Conservation (phyloP, 164 flowering plant species). For the Magnolia changhungtana region DNA sequence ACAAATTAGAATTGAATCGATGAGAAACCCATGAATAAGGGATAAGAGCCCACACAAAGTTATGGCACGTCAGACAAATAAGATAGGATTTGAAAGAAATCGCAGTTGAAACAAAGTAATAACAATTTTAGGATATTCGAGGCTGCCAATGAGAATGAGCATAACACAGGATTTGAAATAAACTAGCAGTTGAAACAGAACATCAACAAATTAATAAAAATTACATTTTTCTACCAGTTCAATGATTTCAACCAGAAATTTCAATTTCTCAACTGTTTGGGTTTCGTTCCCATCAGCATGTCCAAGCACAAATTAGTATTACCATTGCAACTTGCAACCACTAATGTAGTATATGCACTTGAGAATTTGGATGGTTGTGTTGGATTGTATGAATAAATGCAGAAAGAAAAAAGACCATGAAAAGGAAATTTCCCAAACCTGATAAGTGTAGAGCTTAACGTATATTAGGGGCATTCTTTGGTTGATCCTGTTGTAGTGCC, state of each 20-base stretch:
- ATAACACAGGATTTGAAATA: too few species aligned
- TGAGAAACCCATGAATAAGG: neutral
- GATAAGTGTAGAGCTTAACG: constrained; percentile 91
- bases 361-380: neutral
- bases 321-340: neutral
- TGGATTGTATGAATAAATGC: neutral
- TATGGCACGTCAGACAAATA: neutral
- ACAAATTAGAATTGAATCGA: neutral
- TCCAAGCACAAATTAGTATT: neutral
- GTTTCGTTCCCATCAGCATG: neutral
- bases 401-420: neutral
- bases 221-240: neutral
- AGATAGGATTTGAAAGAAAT: too few species aligned
- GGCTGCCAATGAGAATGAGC: too few species aligned
- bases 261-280: too few species aligned
- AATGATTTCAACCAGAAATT: neutral
- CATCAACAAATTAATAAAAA: neutral
- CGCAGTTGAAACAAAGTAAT: too few species aligned
- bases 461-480: constrained; percentile 86
- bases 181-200: neutral
- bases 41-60: neutral
- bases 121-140: too few species aligned
- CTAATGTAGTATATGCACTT: neutral
- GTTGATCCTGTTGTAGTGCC: constrained; percentile 72
- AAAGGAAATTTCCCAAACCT: constrained; percentile 35